These are phyloP conservation scores for Nicotiana knightiana DNA, from an alignment of 257 asterid species.

Conservation along the genomic window DNA sequence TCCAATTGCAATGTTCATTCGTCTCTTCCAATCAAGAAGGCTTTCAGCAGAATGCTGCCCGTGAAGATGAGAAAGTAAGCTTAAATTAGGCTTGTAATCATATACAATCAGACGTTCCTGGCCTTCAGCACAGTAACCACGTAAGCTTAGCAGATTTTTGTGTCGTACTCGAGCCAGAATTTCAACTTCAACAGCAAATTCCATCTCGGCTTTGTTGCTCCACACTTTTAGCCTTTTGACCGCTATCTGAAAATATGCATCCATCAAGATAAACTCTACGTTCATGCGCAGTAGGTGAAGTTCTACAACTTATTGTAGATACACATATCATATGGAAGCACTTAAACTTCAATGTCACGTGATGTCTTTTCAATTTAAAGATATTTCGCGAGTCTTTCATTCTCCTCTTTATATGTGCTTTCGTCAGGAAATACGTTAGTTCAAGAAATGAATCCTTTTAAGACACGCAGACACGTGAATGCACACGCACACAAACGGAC, in stretches of 20 bases:
- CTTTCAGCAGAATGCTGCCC: constrained; percentile 88
- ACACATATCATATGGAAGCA: neutral
- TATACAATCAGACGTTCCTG: constrained; percentile 89
- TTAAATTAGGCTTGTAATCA: constrained; percentile 83
- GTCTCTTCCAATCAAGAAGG: constrained; percentile 73
- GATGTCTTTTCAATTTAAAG: neutral
- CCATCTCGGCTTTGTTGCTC: constrained; percentile 87
- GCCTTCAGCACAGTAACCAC: constrained; percentile 92
- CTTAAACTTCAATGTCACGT: neutral
- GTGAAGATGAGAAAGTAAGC: constrained; percentile 84
- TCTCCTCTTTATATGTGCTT: neutral
- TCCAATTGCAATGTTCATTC: constrained; percentile 81
- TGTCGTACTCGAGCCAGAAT: constrained; percentile 83
- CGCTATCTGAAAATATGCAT: constrained; percentile 52
- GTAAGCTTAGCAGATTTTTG: constrained; percentile 67
- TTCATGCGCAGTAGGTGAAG: neutral
- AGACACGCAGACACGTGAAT: neutral
- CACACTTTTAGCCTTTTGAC: constrained; percentile 88
- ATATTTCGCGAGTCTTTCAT: neutral
- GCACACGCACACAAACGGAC: neutral
- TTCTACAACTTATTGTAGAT: neutral
- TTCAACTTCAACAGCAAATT: constrained; percentile 87
- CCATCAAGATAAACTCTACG: constrained; percentile 7
- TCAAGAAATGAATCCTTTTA: neutral
- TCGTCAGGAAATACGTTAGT: neutral